A percentile compares a stretch with the other conserved stretches of the same genome.
Conservation (phyloP, 495 filamentous ascomycete species). For the Aspergillus carlsbadensis region DNA sequence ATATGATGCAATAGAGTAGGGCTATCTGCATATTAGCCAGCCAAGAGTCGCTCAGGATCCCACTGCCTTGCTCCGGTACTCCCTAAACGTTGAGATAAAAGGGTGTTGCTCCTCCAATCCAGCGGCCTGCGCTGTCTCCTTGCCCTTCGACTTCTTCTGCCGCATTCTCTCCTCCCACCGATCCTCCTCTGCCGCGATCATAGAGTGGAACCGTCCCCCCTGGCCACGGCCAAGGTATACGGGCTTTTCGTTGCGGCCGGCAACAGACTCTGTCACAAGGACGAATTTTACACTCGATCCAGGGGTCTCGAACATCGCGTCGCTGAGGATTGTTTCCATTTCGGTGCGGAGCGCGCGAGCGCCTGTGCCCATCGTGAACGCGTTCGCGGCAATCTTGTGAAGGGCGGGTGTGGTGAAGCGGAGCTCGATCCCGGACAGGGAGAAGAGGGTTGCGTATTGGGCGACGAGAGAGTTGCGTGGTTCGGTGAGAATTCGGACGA, state of each 20-base stretch:
- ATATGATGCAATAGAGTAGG: neutral
- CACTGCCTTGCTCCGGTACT: conserved; percentile 49
- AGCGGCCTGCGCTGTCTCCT: conserved; percentile 22
- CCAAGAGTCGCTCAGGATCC: conserved; percentile 17
- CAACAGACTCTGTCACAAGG: conserved; percentile 73
- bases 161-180: conserved; percentile 53
- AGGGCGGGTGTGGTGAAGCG: conserved; percentile 80
- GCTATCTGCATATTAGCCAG: too few species aligned
- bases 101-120: conserved; percentile 23
- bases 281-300: conserved; percentile 68
- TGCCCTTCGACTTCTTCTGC: conserved; percentile 32
- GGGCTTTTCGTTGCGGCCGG: conserved; percentile 59
- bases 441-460: conserved; percentile 84
- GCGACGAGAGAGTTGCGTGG: conserved; percentile 81
- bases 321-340: conserved; percentile 80
- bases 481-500: conserved; percentile 87
- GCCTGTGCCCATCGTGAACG: conserved; percentile 76
- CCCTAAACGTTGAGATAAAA: conserved; percentile 48
- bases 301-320: conserved; percentile 91
- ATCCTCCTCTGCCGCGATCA: conserved; percentile 63
- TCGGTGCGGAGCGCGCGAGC: conserved; percentile 85
- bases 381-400: conserved; percentile 72
- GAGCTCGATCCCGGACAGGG: conserved; percentile 77
- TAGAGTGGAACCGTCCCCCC: conserved; percentile 54
- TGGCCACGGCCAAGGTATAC: conserved; percentile 63